These are phyloP conservation scores for Coleophoma cylindrospora DNA, from an alignment of 2,329 filamentous ascomycete species.

Conservation along the genomic window DNA sequence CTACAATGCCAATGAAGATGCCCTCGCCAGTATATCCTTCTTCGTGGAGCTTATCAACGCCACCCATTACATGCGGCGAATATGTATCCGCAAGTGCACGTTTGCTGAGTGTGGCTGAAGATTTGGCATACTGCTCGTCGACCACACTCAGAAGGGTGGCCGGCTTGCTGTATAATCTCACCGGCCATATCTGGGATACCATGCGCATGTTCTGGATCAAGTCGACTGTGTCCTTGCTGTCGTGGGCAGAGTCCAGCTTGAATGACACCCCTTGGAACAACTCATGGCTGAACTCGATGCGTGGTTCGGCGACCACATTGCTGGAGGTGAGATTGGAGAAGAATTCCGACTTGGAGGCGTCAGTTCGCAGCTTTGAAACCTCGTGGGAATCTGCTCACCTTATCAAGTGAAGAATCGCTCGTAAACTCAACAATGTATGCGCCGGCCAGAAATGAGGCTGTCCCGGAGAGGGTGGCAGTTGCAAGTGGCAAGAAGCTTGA, in stretches of 20 bases:
- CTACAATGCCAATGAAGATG: constrained; percentile 12
- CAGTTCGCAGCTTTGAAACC: not conserved
- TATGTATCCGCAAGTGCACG: not conserved
- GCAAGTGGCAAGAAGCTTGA: not conserved
- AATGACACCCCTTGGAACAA: not conserved
- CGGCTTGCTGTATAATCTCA: not conserved
- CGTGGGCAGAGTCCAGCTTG: not conserved
- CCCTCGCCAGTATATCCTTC: constrained; percentile 40
- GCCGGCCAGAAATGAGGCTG: not conserved
- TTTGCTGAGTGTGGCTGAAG: not conserved
- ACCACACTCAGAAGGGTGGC: not conserved
- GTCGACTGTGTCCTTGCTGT: not conserved
- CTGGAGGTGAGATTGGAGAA: not conserved
- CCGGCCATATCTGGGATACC: not conserved
- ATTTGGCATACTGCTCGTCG: not conserved
- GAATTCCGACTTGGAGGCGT: not conserved
- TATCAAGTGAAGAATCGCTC: not conserved
- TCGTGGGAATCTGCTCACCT: not conserved
- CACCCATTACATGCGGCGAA: constrained; percentile 10
- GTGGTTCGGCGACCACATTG: not conserved
- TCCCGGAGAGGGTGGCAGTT: not conserved
- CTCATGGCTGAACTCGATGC: not conserved
- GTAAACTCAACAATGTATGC: constrained; percentile 1
- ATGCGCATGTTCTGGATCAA: not conserved
- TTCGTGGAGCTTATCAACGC: constrained; percentile 34